phyloP scores from a whole-genome alignment of 306 rosid species.

The Notholithocarpus densiflorus region DNA sequence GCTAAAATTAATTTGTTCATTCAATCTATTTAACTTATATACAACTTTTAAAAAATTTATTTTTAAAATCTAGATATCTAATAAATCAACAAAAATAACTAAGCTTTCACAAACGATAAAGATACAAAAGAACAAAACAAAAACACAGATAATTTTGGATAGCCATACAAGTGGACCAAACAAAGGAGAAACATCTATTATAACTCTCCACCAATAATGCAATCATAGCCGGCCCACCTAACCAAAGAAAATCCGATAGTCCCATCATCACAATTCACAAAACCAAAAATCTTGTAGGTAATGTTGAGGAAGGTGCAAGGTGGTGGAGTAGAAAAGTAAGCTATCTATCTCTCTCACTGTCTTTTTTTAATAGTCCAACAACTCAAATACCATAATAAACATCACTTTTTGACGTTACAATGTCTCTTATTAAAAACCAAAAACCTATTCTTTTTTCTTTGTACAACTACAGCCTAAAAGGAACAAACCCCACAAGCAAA shows the following conservation, averaged over 20 bases:
- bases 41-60: no score
- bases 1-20: no score
- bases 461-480: background rate
- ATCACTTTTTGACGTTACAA: conserved; percentile 19
- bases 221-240: conserved; percentile 8
- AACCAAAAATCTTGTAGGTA: conserved; percentile 1
- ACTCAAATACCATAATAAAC: background rate
- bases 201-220: conserved; percentile 46
- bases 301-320: background rate
- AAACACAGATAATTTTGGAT: background rate
- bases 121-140: background rate
- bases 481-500: background rate
- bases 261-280: background rate
- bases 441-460: background rate
- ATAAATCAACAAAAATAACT: no score
- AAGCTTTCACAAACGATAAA: background rate
- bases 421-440: conserved; percentile 25
- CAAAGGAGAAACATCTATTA: conserved; percentile 8
- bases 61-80: no score
- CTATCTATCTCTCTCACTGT: background rate
- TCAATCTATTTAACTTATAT: no score
- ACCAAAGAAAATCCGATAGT: background rate
- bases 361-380: background rate
- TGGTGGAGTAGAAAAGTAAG: background rate
- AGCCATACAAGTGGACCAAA: conserved; percentile 45